Evolutionary conservation across 2,329 filamentous ascomycete genomes (phyloP), one percentile per base, ranked within the genome.

Genomic region (Reticulascus tulasneorum): DNA sequence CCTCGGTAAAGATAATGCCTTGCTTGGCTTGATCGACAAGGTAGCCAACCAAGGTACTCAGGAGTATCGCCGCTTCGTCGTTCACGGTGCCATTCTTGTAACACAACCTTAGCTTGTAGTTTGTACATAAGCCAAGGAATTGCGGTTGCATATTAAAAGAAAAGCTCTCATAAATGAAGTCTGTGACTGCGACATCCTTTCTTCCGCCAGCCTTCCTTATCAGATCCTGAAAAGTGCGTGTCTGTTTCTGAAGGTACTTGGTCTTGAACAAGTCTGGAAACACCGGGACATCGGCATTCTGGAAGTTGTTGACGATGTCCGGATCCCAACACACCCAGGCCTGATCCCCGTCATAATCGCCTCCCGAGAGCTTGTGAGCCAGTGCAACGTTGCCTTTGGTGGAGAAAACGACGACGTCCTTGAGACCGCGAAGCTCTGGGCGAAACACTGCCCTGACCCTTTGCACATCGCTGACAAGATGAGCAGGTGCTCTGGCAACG

Each of bases 291-390:
- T 69, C 62, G 0, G 77, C 75, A 39, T 85, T 88, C 5, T 51
- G 46, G 47, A 91, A 91, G n/a, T 78, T 77, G 6, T 64, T 48
- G 0, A 86, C 82, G 4, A 93, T 70, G 0, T 62, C 58, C 0
- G 67, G 62, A 19, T 90, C 84, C 82, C 83, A 91, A 49, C 82
- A 87, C 0, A 87, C 61, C 84, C 84, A 90, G 5, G 84, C 77
- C n/a, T 65, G 72, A 44, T 93, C 86, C 0, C 86, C 86, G 46
- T 91, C 86, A 44, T 89, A 91, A 50, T 91, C 86, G 1, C 86
- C 86, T 0, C 86, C 86, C 2, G 84, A 86, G 0, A 91, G 64
- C 48, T 82, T 80, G 8, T 78, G 74, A 0, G 85, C 86, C 0
- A 89, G 67, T 0, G 85, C 76, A 1, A 60, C 63, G 18, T 70